Conservation (phyloP, 768 basidiomycete species). For the Panellus pusillus region DNA sequence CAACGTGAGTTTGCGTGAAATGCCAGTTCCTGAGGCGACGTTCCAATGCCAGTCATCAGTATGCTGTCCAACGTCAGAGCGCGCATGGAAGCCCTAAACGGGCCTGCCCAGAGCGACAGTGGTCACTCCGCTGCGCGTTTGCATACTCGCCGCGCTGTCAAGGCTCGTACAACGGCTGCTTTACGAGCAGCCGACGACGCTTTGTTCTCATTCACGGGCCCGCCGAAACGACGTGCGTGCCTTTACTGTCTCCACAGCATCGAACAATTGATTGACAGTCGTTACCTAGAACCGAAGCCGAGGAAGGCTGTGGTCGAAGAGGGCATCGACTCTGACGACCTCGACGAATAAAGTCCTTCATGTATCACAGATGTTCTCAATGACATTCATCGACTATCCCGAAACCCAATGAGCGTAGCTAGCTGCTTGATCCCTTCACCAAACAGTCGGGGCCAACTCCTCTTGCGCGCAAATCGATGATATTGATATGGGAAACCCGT, state of each 20-base stretch:
- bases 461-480: too few relatives aligned
- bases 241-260: background rate
- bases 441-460: too few relatives aligned
- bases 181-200: slow-evolving; percentile 3
- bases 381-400: too few relatives aligned
- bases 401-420: too few relatives aligned
- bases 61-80: slow-evolving; percentile 7
- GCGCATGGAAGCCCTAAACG: slow-evolving; percentile 16
- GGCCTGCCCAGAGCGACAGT: slow-evolving; percentile 3
- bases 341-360: slow-evolving; percentile 1
- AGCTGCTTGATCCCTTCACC: too few relatives aligned
- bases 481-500: too few relatives aligned
- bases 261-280: too few relatives aligned
- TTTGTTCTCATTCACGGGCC: background rate
- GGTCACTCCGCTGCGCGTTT: background rate
- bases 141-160: background rate
- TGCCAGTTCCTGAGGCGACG: background rate
- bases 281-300: background rate
- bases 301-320: background rate
- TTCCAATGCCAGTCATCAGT: background rate
- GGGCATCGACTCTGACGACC: slow-evolving; percentile 10
- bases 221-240: slow-evolving; percentile 7
- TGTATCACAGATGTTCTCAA: too few relatives aligned
- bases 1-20: slow-evolving; percentile 31
- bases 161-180: background rate